These are phyloP conservation scores for Microdochium bolleyi DNA, from an alignment of 2,329 filamentous ascomycete genomes.

Conservation along the genomic window DNA sequence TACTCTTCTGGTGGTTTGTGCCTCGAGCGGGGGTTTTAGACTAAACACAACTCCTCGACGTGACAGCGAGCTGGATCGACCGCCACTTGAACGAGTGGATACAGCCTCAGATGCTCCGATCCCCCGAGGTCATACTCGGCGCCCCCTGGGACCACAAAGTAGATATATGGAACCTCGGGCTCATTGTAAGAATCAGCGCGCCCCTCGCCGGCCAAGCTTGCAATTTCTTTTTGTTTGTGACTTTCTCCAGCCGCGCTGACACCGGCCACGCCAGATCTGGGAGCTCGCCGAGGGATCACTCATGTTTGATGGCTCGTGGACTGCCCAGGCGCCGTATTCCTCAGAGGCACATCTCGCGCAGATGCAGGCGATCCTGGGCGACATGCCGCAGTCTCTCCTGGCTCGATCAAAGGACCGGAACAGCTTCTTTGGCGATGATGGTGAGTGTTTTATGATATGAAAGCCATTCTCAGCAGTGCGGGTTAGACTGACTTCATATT, in stretches of 20 bases:
- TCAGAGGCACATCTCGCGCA: slow-evolving; percentile 16
- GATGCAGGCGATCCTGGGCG: slow-evolving; percentile 11
- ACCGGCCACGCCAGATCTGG: slow-evolving; percentile 10
- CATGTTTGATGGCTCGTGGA: slow-evolving; percentile 14
- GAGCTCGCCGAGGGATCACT: slow-evolving; percentile 11
- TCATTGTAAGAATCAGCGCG: slow-evolving; percentile 4
- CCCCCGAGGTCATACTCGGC: slow-evolving; percentile 16
- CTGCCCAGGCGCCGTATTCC: slow-evolving; percentile 8
- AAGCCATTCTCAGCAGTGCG: neutral
- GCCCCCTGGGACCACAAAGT: slow-evolving; percentile 14
- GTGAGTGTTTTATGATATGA: slow-evolving; percentile 21
- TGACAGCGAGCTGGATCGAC: slow-evolving; percentile 14
- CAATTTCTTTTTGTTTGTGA: no score
- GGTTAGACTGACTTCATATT: neutral
- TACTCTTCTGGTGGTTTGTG: no score
- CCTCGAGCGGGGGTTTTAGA: no score
- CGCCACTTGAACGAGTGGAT: slow-evolving; percentile 16
- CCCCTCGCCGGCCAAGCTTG: neutral
- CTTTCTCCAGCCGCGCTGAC: neutral
- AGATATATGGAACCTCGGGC: slow-evolving; percentile 16
- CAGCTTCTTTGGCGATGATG: neutral
- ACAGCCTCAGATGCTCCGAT: slow-evolving; percentile 14
- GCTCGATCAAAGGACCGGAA: slow-evolving; percentile 1
- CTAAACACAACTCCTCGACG: no score
- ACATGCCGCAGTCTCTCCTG: slow-evolving; percentile 7